Base-by-base conservation (phyloP, 2,329 filamentous ascomycete species). In the Colletotrichum nymphaeae region DNA sequence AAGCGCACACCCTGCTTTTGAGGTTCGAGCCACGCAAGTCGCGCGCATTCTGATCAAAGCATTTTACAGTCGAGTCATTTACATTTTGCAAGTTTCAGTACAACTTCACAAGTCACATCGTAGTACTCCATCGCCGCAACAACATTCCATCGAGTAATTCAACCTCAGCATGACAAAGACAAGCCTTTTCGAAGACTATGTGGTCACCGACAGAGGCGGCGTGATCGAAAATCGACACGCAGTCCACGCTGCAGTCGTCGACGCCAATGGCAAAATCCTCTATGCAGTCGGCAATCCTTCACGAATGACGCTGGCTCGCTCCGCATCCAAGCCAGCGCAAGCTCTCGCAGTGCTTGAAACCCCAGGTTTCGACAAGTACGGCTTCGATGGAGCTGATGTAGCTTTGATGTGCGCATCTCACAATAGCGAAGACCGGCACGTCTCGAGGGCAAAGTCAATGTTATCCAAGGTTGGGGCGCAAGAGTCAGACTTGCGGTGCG, bases 371-470 rank as follows among this genome's bases (percentile, higher is more conserved):
- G 81, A 85, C 2, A 69, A 77, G 9, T 84, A 78, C 63, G 76
- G 76, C 1, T 82, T 87, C 28, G 78, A 84, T 22, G 80, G 83
- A 2, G 81, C 78, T 3, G 86, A 88, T 42, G 73, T 88, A 1
- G 86, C 85, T 0, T 76, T 88, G 1, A 84, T 86, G 79, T 87
- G 86, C 69, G 84, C 85, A 3, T 88, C 86, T 0, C 85, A 88
- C 72, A 87, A 75, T 73, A 83, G 82, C 65, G 85, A 88, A 74
- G 79, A 83, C 0, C 73, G 78, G 12, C 86, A 87, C 66, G 75
- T 86, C 30, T 14, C 69, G 0, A 83, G 83, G 2, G 82, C 84
- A 1, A 76, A 73, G 6, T 53, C 19, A 0, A 87, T 88, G 79
- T 75, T 88, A 5, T 72, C 22, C 5, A 84, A 82, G 60, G 77